These are phyloP conservation scores for Aeminium ludgeri DNA, from an alignment of 495 filamentous ascomycete species.

Conservation along the genomic window DNA sequence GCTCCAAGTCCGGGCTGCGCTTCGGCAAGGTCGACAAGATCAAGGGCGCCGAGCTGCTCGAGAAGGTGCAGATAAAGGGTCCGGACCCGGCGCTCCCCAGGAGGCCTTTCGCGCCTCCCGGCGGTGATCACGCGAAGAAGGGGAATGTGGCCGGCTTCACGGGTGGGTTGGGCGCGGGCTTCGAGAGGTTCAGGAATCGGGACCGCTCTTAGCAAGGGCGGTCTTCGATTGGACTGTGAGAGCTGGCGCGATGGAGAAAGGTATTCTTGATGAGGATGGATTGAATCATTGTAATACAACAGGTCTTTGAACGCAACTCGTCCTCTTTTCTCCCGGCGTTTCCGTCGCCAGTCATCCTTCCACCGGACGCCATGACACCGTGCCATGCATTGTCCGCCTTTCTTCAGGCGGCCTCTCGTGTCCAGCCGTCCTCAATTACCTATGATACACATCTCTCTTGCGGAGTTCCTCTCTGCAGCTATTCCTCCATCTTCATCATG, in stretches of 20 bases:
- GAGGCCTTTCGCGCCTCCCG: too few species aligned
- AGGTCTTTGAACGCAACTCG: too few species aligned
- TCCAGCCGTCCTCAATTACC: background rate
- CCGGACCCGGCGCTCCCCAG: too few species aligned
- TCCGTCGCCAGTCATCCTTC: too few species aligned
- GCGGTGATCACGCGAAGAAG: constrained; percentile 5
- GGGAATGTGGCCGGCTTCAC: background rate
- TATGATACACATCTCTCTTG: background rate
- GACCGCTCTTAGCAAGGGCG: constrained; percentile 1
- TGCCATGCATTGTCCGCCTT: background rate
- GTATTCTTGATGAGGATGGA: too few species aligned
- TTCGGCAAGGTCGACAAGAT: constrained; percentile 83
- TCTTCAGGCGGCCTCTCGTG: background rate
- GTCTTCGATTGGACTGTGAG: background rate
- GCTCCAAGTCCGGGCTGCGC: constrained; percentile 69
- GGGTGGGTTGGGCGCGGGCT: constrained; percentile 3
- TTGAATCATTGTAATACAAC: too few species aligned
- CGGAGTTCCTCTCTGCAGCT: background rate
- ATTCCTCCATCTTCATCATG: background rate
- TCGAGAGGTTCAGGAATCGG: constrained; percentile 11
- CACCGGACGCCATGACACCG: background rate
- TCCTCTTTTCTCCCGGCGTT: too few species aligned
- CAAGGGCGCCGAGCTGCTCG: constrained; percentile 68
- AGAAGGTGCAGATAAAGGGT: constrained; percentile 40
- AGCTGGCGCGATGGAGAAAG: too few species aligned